Conservation (phyloP, 148 eudicot genomes). For the Tetragonia tetragonoides region DNA sequence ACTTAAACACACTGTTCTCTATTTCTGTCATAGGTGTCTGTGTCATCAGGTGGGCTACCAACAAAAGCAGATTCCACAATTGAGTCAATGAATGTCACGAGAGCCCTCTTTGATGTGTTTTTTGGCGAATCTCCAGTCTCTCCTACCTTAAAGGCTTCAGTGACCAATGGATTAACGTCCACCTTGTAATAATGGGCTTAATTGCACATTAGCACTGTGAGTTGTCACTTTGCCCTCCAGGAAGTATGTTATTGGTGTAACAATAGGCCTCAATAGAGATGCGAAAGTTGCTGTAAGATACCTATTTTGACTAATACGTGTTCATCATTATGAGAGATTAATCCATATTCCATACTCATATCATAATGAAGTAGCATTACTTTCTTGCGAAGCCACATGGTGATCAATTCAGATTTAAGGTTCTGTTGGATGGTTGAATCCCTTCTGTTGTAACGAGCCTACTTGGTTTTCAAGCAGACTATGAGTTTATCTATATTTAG, state of each 20-base stretch:
- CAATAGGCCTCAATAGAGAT: background rate
- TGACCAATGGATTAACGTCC: constrained; percentile 52
- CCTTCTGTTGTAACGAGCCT: no score
- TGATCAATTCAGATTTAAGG: no score
- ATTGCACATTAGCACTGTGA: background rate
- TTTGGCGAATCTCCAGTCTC: constrained; percentile 79
- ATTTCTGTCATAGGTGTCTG: constrained; percentile 45
- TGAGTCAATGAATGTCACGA: constrained; percentile 66
- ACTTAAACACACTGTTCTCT: background rate
- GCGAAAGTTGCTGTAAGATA: background rate
- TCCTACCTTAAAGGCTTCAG: constrained; percentile 79
- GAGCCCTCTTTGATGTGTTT: constrained; percentile 76
- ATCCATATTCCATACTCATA: background rate
- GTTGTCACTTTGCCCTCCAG: background rate
- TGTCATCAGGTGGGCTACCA: constrained; percentile 57
- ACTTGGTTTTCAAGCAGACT: background rate
- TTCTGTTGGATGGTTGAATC: no score
- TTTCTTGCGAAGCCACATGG: no score
- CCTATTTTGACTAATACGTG: background rate
- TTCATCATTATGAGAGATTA: background rate
- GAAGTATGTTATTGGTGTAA: background rate
- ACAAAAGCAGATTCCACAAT: constrained; percentile 63
- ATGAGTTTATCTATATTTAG: background rate
- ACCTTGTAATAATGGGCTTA: constrained; percentile 34
- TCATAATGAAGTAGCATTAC: background rate